Percentiles rank a stretch among this genome's conserved stretches.
Evolutionary conservation across 129 eudicot genomes (phyloP).

Genomic region (Pulicaria dysenterica): DNA sequence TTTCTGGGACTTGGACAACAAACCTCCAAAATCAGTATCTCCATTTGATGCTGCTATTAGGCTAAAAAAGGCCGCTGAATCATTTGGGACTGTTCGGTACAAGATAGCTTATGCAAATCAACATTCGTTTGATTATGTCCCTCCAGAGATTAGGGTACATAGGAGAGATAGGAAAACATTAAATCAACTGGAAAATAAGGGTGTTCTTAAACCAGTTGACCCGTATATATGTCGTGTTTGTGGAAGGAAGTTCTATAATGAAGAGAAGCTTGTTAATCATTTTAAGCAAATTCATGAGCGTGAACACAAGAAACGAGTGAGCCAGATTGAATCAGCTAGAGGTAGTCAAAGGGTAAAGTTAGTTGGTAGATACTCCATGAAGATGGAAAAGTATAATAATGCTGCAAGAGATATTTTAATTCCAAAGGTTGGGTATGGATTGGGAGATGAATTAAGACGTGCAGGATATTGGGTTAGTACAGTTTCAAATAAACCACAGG

Average conservation of each 20-base stretch:
- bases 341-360: conserved; percentile 70
- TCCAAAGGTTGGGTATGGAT: conserved; percentile 72
- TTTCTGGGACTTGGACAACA: conserved; percentile 90
- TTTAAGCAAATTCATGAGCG: conserved; percentile 80
- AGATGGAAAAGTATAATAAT: conserved; percentile 68
- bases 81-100: conserved; percentile 62
- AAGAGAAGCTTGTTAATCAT: conserved; percentile 69
- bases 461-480: conserved; percentile 79
- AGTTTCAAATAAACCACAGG: conserved; percentile 73
- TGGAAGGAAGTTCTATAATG: conserved; percentile 66
- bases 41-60: conserved; percentile 70
- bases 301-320: conserved; percentile 69
- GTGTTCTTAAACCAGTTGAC: conserved; percentile 52
- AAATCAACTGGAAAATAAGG: conserved; percentile 53
- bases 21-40: conserved; percentile 68
- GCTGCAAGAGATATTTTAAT: conserved; percentile 69
- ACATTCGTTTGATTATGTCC: conserved; percentile 56
- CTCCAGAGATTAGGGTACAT: conserved; percentile 42
- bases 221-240: conserved; percentile 68
- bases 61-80: conserved; percentile 59
- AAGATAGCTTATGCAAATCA: conserved; percentile 79
- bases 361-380: conserved; percentile 61
- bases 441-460: conserved; percentile 77
- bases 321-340: conserved; percentile 65
- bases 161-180: conserved; percentile 51